Conservation (phyloP, 2,329 filamentous ascomycete genomes). For the Pseudonectria buxi region DNA sequence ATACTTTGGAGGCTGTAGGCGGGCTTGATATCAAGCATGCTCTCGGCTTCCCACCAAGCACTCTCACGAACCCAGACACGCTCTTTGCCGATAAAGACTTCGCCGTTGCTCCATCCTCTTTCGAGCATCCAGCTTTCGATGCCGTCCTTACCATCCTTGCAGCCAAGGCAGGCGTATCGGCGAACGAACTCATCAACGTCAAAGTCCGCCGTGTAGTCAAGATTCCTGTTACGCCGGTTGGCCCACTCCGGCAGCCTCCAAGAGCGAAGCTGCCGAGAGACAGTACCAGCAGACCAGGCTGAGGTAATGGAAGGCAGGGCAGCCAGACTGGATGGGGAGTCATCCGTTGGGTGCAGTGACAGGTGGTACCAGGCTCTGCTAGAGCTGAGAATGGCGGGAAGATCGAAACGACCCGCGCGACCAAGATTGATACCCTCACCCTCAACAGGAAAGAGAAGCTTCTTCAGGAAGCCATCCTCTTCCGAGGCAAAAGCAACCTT, state of each 20-base stretch:
- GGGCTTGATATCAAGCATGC: slow-evolving; percentile 84
- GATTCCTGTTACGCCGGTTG: slow-evolving; percentile 80
- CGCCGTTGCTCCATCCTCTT: slow-evolving; percentile 96
- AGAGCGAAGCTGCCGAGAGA: slow-evolving; percentile 85
- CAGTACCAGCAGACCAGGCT: slow-evolving; percentile 85
- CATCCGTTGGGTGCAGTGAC: slow-evolving; percentile 84
- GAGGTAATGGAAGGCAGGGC: slow-evolving; percentile 65
- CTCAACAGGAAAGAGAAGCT: slow-evolving; percentile 70
- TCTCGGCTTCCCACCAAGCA: slow-evolving; percentile 97
- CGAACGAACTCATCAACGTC: slow-evolving; percentile 86
- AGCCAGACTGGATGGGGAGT: slow-evolving; percentile 68
- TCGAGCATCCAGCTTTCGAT: slow-evolving; percentile 93
- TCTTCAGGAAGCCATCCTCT: slow-evolving; percentile 73
- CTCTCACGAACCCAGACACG: slow-evolving; percentile 92
- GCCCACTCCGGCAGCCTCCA: slow-evolving; percentile 97
- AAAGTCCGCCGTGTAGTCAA: slow-evolving; percentile 96
- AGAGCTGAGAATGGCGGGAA: slow-evolving; percentile 66
- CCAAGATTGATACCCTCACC: slow-evolving; percentile 77
- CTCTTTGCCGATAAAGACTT: slow-evolving; percentile 84
- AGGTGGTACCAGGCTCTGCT: slow-evolving; percentile 96
- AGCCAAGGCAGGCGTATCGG: slow-evolving; percentile 77
- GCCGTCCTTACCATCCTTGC: slow-evolving; percentile 82
- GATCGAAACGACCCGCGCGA: slow-evolving; percentile 69
- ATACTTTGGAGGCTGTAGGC: slow-evolving; percentile 38
- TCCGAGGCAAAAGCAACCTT: slow-evolving; percentile 80